A percentile compares a stretch with the other conserved stretches of the same genome.
Conservation (phyloP, 1,284 basidiomycete species). For the Marasmius sp. region DNA sequence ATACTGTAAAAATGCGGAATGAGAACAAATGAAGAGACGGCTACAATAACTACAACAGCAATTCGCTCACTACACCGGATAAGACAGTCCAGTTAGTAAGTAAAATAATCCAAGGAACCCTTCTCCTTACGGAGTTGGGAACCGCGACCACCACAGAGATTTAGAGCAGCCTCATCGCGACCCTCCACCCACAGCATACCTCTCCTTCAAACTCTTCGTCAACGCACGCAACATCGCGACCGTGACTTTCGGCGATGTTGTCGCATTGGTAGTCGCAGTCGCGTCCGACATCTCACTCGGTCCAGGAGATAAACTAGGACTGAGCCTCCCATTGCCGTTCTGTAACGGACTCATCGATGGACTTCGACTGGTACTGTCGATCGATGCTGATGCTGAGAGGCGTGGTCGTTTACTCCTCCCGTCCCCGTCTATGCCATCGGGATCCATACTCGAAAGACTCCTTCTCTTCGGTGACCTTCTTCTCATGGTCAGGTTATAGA, state of each 20-base stretch:
- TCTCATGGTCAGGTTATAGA: constrained; percentile 36
- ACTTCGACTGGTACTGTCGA: constrained; percentile 1
- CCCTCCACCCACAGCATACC: constrained; percentile 31
- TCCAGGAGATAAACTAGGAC: constrained; percentile 11
- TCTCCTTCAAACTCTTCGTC: constrained; percentile 59
- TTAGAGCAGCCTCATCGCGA: no score
- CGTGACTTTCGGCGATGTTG: constrained; percentile 44
- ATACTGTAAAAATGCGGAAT: no score
- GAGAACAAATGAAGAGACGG: no score
- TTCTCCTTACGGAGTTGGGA: no score
- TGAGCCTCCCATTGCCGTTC: constrained; percentile 15
- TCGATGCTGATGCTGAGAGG: constrained; percentile 6
- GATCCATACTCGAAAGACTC: constrained; percentile 23
- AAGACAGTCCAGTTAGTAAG: no score
- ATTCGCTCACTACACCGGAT: no score
- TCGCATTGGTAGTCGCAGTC: constrained; percentile 6
- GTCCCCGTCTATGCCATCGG: no score
- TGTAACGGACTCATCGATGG: constrained; percentile 2
- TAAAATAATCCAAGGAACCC: no score
- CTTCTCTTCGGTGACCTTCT: constrained; percentile 44
- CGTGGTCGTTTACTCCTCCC: constrained; percentile 6
- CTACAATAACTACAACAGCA: no score
- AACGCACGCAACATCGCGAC: constrained; percentile 69
- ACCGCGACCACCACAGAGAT: no score
- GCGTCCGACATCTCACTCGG: constrained; percentile 13